Base-by-base conservation (phyloP, 1,284 basidiomycete species). In the Leccinum subatratum region DNA sequence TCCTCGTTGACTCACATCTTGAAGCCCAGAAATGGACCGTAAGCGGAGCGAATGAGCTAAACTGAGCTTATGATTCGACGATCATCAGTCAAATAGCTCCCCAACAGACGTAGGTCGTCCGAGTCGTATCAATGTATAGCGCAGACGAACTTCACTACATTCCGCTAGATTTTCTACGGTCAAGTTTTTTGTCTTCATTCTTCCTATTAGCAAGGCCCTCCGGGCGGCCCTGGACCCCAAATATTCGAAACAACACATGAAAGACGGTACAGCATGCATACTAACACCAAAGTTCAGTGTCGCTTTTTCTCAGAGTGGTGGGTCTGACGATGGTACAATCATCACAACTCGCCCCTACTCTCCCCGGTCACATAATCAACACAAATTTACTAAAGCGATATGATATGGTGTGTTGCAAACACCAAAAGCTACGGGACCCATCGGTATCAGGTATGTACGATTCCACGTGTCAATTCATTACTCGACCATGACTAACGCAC, bases 401-500 rank as follows among this genome's bases (percentile, higher is more conserved):
- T 45, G 16, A 45, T 45, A 45, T 45, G 42, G 9, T 48, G 45
- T 48, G n/a, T 20, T 20, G 45, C 9, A n/a, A 48, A n/a, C 9
- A 20, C 45, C 45, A 48, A 48, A 45, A 48, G 45, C 45, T 48
- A 20, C 45, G 45, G n/a, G 45, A 11, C 8, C 45, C 45, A 20
- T 20, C 45, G 45, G n/a, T 20, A 20, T 11, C 45, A 20, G 45
- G 45, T 20, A 48, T 48, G 45, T 48, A 48, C 20, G 45, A 12
- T 12, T 48, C n/a, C 62, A 71, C 58, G 67, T 61, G 25, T 62
- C 56, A 63, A 72, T 3, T 48, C 62, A 16, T 8, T 20, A 6
- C 14, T 25, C 3, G 3, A 65, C 4, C 57, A 14, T 62, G 12
- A 91, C 90, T 69, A n/a, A 20, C 80, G 82, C 85, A 4, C 18